Evolutionary conservation across 441 rosid species (phyloP).

Genomic region (Bocquillonia castaneifolia): DNA sequence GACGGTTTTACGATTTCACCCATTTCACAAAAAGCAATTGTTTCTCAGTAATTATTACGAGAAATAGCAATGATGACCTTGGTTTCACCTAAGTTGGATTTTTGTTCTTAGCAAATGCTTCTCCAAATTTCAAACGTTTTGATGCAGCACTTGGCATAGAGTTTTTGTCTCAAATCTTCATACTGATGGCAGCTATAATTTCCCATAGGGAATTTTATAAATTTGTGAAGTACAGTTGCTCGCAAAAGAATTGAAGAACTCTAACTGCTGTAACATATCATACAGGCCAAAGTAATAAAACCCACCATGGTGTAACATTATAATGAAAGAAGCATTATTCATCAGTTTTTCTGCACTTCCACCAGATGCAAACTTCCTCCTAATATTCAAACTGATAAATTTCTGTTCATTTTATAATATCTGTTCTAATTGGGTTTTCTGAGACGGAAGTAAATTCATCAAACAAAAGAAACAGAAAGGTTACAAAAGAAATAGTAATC

Average conservation of each 20-base stretch:
- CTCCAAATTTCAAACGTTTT: neutral
- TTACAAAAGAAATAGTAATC: neutral
- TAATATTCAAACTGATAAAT: neutral
- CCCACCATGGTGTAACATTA: neutral
- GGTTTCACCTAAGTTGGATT: neutral
- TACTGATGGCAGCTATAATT: neutral
- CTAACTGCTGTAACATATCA: neutral
- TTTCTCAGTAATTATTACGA: neutral
- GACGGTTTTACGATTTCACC: neutral
- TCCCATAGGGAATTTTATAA: neutral
- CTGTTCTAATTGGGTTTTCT: neutral
- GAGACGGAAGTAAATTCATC: too few relatives aligned
- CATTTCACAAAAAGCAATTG: neutral
- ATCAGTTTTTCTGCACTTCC: neutral
- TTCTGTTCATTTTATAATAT: neutral
- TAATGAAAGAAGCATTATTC: neutral
- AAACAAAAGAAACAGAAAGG: too few relatives aligned
- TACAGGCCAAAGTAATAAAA: neutral
- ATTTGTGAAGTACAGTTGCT: neutral
- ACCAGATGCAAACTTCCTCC: neutral
- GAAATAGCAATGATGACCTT: neutral
- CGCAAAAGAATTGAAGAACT: neutral
- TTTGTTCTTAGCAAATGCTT: neutral
- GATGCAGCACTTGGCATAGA: neutral
- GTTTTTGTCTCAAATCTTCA: neutral